Evolutionary conservation across 768 basidiomycete species (phyloP).

Genomic region (Serendipita sp.): DNA sequence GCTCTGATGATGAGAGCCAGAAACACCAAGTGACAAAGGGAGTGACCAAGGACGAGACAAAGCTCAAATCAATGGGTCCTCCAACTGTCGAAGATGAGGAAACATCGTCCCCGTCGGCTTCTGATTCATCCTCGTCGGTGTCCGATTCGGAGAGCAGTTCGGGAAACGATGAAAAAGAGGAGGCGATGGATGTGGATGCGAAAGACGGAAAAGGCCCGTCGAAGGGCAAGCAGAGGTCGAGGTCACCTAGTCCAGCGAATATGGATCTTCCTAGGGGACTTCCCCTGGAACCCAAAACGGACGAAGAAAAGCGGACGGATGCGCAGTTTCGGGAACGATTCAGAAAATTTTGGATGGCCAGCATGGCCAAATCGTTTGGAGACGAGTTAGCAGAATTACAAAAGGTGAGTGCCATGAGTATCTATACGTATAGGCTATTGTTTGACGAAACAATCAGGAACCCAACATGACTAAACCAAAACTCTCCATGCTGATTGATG

Average conservation of each 20-base stretch:
- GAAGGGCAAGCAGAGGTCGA: neutral
- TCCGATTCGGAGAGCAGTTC: neutral
- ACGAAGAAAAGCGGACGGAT: constrained; percentile 29
- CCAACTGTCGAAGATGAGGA: neutral
- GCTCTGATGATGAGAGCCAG: neutral
- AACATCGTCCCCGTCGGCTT: neutral
- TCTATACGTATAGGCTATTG: constrained; percentile 17
- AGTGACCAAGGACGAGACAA: neutral
- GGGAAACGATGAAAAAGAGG: neutral
- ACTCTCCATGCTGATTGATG: constrained; percentile 63
- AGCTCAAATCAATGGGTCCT: neutral
- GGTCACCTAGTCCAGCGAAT: neutral
- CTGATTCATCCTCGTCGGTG: neutral
- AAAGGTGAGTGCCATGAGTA: constrained; percentile 34
- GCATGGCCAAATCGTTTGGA: constrained; percentile 65
- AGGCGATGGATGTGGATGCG: neutral
- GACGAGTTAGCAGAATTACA: constrained; percentile 73
- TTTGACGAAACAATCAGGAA: constrained; percentile 27
- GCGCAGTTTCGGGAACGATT: constrained; percentile 48
- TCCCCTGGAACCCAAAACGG: constrained; percentile 12
- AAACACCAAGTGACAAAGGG: neutral
- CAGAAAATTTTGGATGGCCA: constrained; percentile 75
- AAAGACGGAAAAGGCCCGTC: neutral
- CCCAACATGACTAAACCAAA: constrained; percentile 53
- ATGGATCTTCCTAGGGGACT: neutral